phyloP scores from a whole-genome alignment of 352 stramenopile genomes.

The Phytophthora fragariae region DNA sequence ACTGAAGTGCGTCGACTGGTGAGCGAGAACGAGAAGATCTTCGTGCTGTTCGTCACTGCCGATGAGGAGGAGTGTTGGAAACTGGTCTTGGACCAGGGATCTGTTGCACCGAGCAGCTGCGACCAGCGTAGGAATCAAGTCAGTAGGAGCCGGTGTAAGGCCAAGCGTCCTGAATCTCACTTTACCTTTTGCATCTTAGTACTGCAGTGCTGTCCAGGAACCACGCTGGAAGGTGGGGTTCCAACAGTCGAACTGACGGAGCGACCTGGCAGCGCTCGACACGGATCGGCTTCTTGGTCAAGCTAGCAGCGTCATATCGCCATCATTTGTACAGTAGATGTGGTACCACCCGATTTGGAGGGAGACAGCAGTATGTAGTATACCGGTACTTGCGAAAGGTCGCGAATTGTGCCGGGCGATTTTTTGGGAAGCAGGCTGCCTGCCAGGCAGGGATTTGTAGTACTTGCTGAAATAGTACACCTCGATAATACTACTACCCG shows the following conservation, averaged over 20 bases:
- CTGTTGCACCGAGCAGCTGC: neutral
- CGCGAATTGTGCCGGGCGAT: neutral
- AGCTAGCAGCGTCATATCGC: neutral
- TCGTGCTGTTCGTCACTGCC: neutral
- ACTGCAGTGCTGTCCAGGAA: neutral
- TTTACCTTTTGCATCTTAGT: neutral
- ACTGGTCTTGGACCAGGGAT: neutral
- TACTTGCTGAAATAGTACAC: too few relatives aligned
- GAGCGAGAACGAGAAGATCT: neutral
- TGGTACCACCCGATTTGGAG: neutral
- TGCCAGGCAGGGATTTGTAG: too few relatives aligned
- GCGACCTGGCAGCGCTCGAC: too few relatives aligned
- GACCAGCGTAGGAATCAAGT: neutral
- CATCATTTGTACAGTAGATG: neutral
- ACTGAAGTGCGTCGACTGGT: neutral
- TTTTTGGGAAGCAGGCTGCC: neutral
- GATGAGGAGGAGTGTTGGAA: conserved; percentile 18
- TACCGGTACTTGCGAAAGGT: neutral
- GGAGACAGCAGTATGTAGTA: too few relatives aligned
- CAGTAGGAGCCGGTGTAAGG: neutral
- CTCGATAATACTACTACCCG: too few relatives aligned
- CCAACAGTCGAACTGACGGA: neutral
- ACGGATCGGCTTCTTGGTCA: neutral
- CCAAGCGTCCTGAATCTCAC: neutral
- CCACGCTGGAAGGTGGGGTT: too few relatives aligned